These are phyloP conservation scores for Kalaharituber pfeilii DNA, from an alignment of 2,329 filamentous ascomycete species.

Conservation along the genomic window DNA sequence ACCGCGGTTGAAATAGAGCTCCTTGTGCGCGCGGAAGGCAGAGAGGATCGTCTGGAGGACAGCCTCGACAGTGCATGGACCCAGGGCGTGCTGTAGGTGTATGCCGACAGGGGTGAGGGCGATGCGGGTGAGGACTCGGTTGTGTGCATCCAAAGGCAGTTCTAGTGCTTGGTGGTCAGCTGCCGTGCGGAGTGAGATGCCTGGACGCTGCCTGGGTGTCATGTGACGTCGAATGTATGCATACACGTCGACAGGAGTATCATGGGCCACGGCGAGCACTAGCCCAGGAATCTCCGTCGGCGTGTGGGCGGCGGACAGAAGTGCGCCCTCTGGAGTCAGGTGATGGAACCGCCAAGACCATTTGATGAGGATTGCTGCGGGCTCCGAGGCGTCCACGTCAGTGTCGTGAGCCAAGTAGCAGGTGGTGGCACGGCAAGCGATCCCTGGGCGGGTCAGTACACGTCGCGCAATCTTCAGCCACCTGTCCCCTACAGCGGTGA, in stretches of 20 bases:
- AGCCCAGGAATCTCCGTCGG: not conserved
- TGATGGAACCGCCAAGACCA: not conserved
- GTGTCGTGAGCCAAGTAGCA: not conserved
- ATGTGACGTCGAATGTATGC: not conserved
- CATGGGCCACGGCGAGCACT: not conserved
- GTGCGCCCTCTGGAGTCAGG: not conserved
- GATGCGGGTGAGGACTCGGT: not conserved
- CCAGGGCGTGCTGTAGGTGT: not conserved
- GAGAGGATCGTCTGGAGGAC: not conserved
- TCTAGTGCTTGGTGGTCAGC: not conserved
- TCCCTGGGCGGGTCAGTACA: not conserved
- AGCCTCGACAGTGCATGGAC: not conserved
- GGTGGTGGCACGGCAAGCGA: not conserved
- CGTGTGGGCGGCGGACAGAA: not conserved
- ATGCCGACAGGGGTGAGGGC: not conserved
- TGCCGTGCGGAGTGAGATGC: not conserved
- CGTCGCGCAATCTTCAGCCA: not conserved
- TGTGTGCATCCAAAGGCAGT: not conserved
- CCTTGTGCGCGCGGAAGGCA: not conserved
- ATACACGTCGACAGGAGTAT: not conserved
- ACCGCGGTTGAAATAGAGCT: not conserved
- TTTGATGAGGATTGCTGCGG: not conserved
- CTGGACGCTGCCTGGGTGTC: not conserved
- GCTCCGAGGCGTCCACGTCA: not conserved
- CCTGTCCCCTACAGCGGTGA: not conserved